These are phyloP conservation scores for Alopecurus myosuroides DNA, from an alignment of 176 grass and related monocot genomes.

Conservation along the genomic window DNA sequence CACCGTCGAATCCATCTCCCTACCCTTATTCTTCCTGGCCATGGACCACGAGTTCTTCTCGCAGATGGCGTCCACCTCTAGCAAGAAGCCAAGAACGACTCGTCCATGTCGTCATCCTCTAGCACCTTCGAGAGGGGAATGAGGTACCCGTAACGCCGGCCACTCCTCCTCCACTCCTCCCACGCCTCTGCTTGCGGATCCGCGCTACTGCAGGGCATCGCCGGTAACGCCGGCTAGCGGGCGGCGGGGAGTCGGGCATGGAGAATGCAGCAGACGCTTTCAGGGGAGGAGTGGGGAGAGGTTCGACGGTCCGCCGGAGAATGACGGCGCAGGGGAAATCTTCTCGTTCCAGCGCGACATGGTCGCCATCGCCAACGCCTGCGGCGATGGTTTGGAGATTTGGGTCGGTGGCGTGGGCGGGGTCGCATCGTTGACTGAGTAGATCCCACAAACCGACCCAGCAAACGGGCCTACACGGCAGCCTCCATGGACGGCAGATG, in stretches of 20 bases:
- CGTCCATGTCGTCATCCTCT: conserved; percentile 48
- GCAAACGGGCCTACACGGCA: too few species aligned
- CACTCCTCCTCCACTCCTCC: not conserved
- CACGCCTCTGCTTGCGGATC: not conserved
- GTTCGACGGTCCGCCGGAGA: not conserved
- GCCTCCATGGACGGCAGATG: too few species aligned
- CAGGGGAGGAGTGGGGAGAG: conserved; percentile 28
- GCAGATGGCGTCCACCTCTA: conserved; percentile 80
- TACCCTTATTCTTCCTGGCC: too few species aligned
- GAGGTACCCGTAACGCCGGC: not conserved
- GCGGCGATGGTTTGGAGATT: conserved; percentile 23
- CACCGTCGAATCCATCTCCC: not conserved
- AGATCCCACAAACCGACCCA: too few species aligned
- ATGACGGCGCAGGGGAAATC: not conserved
- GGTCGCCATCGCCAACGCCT: not conserved
- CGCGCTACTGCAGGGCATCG: conserved; percentile 18
- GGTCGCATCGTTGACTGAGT: too few species aligned
- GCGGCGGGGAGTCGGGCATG: conserved; percentile 32
- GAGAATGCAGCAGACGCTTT: too few species aligned
- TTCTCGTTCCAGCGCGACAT: conserved; percentile 45
- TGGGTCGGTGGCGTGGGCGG: not conserved
- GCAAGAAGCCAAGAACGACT: conserved; percentile 80
- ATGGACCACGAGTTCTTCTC: too few species aligned
- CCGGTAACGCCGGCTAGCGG: conserved; percentile 30
- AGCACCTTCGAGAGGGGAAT: conserved; percentile 23